Evolutionary conservation across 305 asterid genomes (phyloP), one percentile per base, ranked within the genome.

Genomic region (Fraxinus sp.): DNA sequence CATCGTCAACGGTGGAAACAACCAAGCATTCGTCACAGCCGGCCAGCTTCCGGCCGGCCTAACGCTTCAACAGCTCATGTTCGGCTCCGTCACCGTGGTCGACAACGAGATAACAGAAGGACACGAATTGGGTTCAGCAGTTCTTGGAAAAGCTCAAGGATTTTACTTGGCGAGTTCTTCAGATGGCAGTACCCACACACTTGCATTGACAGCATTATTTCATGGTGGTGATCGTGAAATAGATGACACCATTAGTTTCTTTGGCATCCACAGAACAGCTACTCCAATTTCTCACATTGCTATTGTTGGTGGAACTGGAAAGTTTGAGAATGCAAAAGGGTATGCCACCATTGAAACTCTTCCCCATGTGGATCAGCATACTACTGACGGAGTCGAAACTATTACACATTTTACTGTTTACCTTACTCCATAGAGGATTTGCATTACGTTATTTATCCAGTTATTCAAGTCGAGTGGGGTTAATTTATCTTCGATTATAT

Each of bases 231-330:
- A 82, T 16, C 62, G 79, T 26, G 78, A 83, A 24, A 52, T 66
- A 3, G 64, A 78, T 1, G 86, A 88, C 77, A 46, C 84, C 26
- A 14, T 89, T 81, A 83, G 87, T 49, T 74, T 87, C 70, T 89
- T 88, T 13, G 91, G 91, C 0, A 85, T 89, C 71, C 90, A 83
- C 66, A 66, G 80, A 71, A 24, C 79, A 0, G 90, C 83, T 52
- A 84, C 76, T 26, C 79, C 13, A 20, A 89, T 86, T 62, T 86
- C 90, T 14, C 91, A 89, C 57, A 74, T 87, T 76, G 91, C 89
- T 9, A 86, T 89, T 0, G 82, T 89, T 39, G 91, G 91, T 0
- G 90, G 91, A 9, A 81, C 68, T 0, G 90, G 91, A 39, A 87
- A 80, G 85, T 87, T 77, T 72, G 81, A 80, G 5, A 79, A 84